Percentiles rank a stretch among this genome's conserved stretches.
Evolutionary conservation across 2,329 filamentous ascomycete genomes (phyloP).

Genomic region (Amesomyces nigricolor): DNA sequence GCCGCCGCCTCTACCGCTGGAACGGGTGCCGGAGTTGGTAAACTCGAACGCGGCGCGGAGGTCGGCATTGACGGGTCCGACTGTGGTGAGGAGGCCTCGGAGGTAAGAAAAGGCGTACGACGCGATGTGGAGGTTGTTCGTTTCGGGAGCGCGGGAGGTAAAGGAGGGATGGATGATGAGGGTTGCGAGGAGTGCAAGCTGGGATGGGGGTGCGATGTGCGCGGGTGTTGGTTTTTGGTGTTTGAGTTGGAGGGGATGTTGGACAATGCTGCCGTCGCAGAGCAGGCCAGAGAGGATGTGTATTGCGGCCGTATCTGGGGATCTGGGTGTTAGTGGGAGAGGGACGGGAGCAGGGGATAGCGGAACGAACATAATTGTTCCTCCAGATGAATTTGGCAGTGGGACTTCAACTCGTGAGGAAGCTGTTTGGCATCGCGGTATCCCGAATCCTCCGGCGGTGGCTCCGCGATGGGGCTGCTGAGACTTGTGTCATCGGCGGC

Average conservation of each 20-base stretch:
- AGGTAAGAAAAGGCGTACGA: conserved; percentile 66
- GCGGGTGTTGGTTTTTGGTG: conserved; percentile 36
- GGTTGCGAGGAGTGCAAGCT: conserved; percentile 72
- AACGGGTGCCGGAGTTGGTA: conserved; percentile 2
- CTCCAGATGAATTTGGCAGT: conserved; percentile 68
- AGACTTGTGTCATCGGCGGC: conserved; percentile 17
- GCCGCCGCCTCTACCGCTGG: background rate
- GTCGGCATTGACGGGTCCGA: conserved; percentile 65
- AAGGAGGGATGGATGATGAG: conserved; percentile 75
- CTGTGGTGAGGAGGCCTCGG: conserved; percentile 56
- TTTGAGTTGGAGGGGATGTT: conserved; percentile 22
- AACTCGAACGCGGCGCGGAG: conserved; percentile 71
- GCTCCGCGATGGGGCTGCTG: conserved; percentile 18
- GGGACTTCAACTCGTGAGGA: conserved; percentile 58
- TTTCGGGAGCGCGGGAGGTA: conserved; percentile 64
- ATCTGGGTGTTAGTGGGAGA: background rate
- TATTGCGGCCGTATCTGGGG: conserved; percentile 51
- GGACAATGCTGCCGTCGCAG: conserved; percentile 43
- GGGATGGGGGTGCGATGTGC: conserved; percentile 62
- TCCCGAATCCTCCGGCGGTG: background rate
- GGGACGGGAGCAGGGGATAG: too few relatives aligned
- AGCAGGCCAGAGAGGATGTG: conserved; percentile 60
- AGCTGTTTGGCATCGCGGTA: conserved; percentile 54
- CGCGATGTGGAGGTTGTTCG: conserved; percentile 57
- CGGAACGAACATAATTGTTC: conserved; percentile 51